phyloP scores from a whole-genome alignment of 352 stramenopile species.

The Phytophthora multivora region DNA sequence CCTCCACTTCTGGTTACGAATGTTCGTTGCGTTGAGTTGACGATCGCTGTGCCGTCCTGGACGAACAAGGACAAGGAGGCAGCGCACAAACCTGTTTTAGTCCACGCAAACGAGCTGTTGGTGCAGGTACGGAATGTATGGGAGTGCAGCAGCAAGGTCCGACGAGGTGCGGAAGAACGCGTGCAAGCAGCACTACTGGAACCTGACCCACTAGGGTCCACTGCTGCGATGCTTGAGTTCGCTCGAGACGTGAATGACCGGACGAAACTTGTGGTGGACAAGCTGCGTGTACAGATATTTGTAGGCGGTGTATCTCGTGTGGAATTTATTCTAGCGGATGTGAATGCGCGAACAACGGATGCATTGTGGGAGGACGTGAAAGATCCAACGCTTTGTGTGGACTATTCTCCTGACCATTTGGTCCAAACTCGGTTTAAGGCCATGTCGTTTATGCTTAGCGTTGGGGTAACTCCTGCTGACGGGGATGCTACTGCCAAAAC shows the following conservation, averaged over 20 bases:
- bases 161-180: constrained; percentile 34
- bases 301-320: constrained; percentile 37
- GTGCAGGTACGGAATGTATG: constrained; percentile 51
- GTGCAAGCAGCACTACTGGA: constrained; percentile 47
- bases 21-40: constrained; percentile 57
- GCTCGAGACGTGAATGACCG: constrained; percentile 57
- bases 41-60: constrained; percentile 68
- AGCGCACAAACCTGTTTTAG: constrained; percentile 48
- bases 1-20: constrained; percentile 55
- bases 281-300: constrained; percentile 61
- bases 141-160: constrained; percentile 58
- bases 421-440: constrained; percentile 75
- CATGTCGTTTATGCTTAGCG: constrained; percentile 55
- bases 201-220: constrained; percentile 62
- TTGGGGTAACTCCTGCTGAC: constrained; percentile 27
- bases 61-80: constrained; percentile 52
- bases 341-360: constrained; percentile 67
- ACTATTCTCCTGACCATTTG: constrained; percentile 61
- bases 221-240: constrained; percentile 65
- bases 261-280: constrained; percentile 54
- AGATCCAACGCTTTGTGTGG: constrained; percentile 56
- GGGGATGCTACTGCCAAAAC: background rate
- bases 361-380: constrained; percentile 71
- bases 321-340: constrained; percentile 41
- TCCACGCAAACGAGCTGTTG: constrained; percentile 54